Conservation (phyloP, 2,329 filamentous ascomycete species). For the Blastomyces gilchristii region DNA sequence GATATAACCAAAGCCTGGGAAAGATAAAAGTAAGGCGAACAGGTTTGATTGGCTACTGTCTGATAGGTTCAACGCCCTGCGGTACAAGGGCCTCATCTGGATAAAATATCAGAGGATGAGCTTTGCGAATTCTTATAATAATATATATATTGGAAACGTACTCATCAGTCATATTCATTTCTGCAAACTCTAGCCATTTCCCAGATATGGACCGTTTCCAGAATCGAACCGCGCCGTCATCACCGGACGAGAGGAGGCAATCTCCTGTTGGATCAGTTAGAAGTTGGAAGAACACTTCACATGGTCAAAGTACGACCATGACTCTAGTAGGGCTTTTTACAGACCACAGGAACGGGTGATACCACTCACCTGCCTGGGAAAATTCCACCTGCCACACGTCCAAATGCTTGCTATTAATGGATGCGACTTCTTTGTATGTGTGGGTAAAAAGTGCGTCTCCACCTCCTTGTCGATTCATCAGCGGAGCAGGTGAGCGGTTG, state of each 20-base stretch:
- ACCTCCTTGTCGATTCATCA: slow-evolving; percentile 25
- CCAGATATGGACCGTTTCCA: slow-evolving; percentile 36
- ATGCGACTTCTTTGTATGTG: slow-evolving; percentile 33
- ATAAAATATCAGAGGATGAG: not conserved
- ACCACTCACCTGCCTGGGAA: slow-evolving; percentile 32
- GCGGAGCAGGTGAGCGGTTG: slow-evolving; percentile 19
- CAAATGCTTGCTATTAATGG: slow-evolving; percentile 36
- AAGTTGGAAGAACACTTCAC: not conserved
- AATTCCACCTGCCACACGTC: slow-evolving; percentile 39
- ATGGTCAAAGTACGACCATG: not conserved
- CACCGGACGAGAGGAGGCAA: slow-evolving; percentile 35
- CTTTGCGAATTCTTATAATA: not conserved
- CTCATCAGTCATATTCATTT: slow-evolving; percentile 32
- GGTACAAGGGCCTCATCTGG: not conserved
- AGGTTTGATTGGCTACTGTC: not conserved
- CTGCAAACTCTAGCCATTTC: slow-evolving; percentile 38
- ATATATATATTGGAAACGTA: slow-evolving; percentile 6
- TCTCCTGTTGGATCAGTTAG: slow-evolving; percentile 25
- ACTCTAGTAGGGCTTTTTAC: not conserved
- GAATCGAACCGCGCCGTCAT: slow-evolving; percentile 34
- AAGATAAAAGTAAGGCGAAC: not conserved
- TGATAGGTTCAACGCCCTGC: too few species aligned
- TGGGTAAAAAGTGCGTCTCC: slow-evolving; percentile 34
- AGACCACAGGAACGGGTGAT: not conserved
- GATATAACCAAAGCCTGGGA: not conserved